These are phyloP conservation scores for Candida maris DNA, from an alignment of 805 yeast genomes.

Conservation along the genomic window DNA sequence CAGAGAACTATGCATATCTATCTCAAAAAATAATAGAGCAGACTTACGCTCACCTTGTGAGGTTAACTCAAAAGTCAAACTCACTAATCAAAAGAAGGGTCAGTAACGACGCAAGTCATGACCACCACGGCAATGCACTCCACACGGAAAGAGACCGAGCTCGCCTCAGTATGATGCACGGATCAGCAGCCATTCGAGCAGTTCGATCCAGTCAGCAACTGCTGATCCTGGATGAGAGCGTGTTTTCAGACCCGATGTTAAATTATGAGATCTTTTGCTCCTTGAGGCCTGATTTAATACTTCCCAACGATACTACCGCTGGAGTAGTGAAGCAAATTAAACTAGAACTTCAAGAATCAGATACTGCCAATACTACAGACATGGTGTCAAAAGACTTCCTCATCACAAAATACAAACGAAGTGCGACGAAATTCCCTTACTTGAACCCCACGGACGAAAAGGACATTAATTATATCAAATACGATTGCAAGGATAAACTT, in stretches of 20 bases:
- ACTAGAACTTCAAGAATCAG: neutral
- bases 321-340: slow-evolving; percentile 3
- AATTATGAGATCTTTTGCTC: slow-evolving; percentile 3
- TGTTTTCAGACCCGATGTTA: slow-evolving; percentile 5
- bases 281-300: slow-evolving; percentile 10
- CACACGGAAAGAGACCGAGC: slow-evolving; percentile 13
- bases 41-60: slow-evolving; percentile 4
- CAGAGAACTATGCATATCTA: slow-evolving; percentile 8
- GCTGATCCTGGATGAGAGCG: slow-evolving; percentile 7
- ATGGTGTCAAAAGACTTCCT: neutral
- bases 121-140: slow-evolving; percentile 19
- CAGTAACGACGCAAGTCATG: slow-evolving; percentile 17
- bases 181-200: slow-evolving; percentile 3
- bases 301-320: slow-evolving; percentile 2
- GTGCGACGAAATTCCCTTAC: slow-evolving; percentile 13
- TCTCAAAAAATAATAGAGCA: slow-evolving; percentile 7
- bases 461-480: slow-evolving; percentile 12
- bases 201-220: slow-evolving; percentile 12
- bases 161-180: slow-evolving; percentile 1
- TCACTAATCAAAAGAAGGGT: slow-evolving; percentile 15
- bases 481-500: slow-evolving; percentile 14
- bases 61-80: slow-evolving; percentile 3
- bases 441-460: slow-evolving; percentile 10
- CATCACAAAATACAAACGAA: neutral
- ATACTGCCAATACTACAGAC: neutral